A percentile compares a stretch with the other conserved stretches of the same genome.
These are phyloP conservation scores for Chenopodium album DNA, from an alignment of 148 eudicot genomes.

Conservation along the genomic window DNA sequence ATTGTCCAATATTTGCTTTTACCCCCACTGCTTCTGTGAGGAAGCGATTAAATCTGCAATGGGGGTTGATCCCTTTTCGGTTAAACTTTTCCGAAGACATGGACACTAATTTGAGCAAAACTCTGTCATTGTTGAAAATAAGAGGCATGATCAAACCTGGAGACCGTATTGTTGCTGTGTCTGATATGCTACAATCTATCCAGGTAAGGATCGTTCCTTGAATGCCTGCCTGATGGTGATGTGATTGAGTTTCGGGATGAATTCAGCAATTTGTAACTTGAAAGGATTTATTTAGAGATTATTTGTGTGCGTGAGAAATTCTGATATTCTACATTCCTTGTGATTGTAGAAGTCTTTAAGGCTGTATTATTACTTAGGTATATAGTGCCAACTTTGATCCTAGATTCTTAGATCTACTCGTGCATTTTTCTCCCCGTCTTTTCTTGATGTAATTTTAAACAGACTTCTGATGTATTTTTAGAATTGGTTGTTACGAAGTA, in stretches of 20 bases:
- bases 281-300: not conserved
- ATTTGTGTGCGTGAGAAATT: not conserved
- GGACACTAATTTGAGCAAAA: constrained; percentile 30
- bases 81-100: constrained; percentile 34
- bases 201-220: constrained; percentile 33
- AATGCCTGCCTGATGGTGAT: not conserved
- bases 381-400: not conserved
- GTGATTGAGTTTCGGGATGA: not conserved
- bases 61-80: constrained; percentile 39
- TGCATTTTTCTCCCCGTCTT: not conserved
- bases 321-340: not conserved
- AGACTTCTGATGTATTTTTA: not conserved
- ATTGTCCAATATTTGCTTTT: constrained; percentile 37
- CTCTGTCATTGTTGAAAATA: constrained; percentile 30
- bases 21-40: constrained; percentile 25
- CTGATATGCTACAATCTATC: constrained; percentile 37
- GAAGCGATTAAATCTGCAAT: constrained; percentile 29
- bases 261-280: not conserved
- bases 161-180: constrained; percentile 33
- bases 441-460: not conserved
- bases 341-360: not conserved
- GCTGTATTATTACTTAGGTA: not conserved
- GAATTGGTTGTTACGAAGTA: not conserved
- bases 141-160: constrained; percentile 36
- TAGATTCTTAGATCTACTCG: not conserved